These are phyloP conservation scores for Fraxinus floribunda DNA, from an alignment of 305 asterid species.

Conservation along the genomic window DNA sequence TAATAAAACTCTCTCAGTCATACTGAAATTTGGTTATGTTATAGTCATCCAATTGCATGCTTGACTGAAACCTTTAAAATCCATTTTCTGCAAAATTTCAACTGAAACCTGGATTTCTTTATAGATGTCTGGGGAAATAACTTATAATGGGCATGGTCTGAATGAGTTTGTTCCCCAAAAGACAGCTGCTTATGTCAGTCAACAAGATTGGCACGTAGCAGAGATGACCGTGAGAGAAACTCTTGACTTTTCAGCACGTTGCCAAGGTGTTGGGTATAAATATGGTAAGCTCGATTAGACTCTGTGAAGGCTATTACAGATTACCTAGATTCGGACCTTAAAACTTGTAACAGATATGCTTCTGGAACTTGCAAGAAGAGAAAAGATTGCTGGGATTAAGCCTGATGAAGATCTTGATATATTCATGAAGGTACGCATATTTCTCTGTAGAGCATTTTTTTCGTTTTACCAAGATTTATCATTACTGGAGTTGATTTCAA, in stretches of 20 bases:
- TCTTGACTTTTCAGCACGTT: slow-evolving; percentile 75
- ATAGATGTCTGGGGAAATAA: slow-evolving; percentile 84
- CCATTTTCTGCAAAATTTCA: slow-evolving; percentile 10
- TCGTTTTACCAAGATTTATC: not conserved
- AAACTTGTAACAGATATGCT: slow-evolving; percentile 70
- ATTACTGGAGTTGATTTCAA: not conserved
- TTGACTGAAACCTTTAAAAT: slow-evolving; percentile 11
- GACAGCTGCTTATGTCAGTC: slow-evolving; percentile 83
- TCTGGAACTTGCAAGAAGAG: slow-evolving; percentile 90
- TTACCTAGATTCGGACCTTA: slow-evolving; percentile 39
- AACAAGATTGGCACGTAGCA: slow-evolving; percentile 85
- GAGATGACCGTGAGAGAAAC: slow-evolving; percentile 98
- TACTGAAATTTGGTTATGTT: not conserved
- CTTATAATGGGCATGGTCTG: slow-evolving; percentile 84
- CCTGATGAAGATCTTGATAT: slow-evolving; percentile 97
- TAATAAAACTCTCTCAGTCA: slow-evolving; percentile 28
- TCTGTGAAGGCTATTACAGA: slow-evolving; percentile 20
- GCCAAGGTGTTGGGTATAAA: slow-evolving; percentile 90
- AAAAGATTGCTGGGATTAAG: slow-evolving; percentile 72
- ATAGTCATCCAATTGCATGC: slow-evolving; percentile 17
- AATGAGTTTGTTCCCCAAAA: slow-evolving; percentile 89
- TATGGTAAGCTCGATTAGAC: slow-evolving; percentile 54
- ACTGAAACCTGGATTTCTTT: slow-evolving; percentile 36
- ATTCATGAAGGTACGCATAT: slow-evolving; percentile 70
- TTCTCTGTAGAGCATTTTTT: slow-evolving; percentile 1